phyloP scores from a whole-genome alignment of 345 rosid genomes.

The Schrenkiella parvula region DNA sequence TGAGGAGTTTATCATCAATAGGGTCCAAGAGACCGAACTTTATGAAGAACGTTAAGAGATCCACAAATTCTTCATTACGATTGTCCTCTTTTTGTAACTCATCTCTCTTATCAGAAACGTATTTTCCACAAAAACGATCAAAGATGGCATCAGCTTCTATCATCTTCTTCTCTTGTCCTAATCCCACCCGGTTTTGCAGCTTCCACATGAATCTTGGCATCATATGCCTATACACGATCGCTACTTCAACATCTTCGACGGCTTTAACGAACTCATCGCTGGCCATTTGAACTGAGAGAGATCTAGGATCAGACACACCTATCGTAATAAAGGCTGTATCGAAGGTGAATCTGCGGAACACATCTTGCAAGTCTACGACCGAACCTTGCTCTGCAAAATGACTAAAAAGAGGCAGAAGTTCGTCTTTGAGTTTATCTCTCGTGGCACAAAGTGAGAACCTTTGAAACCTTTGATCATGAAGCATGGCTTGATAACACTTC shows the following conservation, averaged over 20 bases:
- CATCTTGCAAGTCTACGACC: conserved; percentile 32
- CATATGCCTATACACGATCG: background rate
- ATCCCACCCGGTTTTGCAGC: conserved; percentile 24
- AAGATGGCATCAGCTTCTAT: conserved; percentile 18
- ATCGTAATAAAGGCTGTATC: conserved; percentile 32
- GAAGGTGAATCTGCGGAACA: conserved; percentile 34
- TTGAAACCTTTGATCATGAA: conserved; percentile 2
- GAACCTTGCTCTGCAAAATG: background rate
- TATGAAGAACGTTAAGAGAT: conserved; percentile 37
- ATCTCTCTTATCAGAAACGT: conserved; percentile 27
- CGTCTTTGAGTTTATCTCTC: background rate
- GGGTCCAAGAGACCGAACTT: background rate
- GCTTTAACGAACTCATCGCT: conserved; percentile 11
- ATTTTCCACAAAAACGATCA: background rate
- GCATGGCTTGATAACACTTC: background rate
- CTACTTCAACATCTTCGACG: conserved; percentile 28
- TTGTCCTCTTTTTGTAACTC: background rate
- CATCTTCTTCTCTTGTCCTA: conserved; percentile 37
- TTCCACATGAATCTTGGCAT: background rate
- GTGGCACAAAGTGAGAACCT: background rate
- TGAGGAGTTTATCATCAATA: conserved; percentile 33
- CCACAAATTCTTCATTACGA: background rate
- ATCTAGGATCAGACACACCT: conserved; percentile 36
- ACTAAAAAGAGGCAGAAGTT: conserved; percentile 14
- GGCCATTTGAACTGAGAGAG: conserved; percentile 25